phyloP scores from a whole-genome alignment of 805 yeast genomes.

The Saccharomycopsis olivae region DNA sequence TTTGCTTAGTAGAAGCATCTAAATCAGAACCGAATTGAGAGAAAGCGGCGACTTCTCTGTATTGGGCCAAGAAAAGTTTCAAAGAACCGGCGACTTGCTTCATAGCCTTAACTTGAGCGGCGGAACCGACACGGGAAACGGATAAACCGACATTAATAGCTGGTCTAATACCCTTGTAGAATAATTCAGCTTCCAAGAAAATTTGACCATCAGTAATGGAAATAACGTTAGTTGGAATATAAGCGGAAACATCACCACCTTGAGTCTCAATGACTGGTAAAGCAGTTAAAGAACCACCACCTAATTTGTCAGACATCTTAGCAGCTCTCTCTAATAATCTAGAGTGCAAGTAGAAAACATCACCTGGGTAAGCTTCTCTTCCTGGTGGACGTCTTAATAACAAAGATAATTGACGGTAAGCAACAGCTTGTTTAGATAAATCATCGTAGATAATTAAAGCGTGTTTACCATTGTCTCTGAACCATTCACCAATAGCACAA shows the following conservation, averaged over 20 bases:
- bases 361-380: conserved; percentile 96
- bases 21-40: conserved; percentile 99
- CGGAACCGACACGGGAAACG: conserved; percentile 99
- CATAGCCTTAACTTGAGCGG: conserved; percentile 99
- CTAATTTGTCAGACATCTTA: conserved; percentile 81
- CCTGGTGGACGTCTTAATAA: conserved; percentile 96
- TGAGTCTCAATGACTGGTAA: conserved; percentile 95
- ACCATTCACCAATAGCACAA: conserved; percentile 99
- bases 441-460: conserved; percentile 96
- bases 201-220: conserved; percentile 97
- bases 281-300: conserved; percentile 94
- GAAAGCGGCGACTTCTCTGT: conserved; percentile 99
- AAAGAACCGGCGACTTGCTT: conserved; percentile 99
- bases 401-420: conserved; percentile 98
- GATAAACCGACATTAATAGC: conserved; percentile 99
- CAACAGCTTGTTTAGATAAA: conserved; percentile 98
- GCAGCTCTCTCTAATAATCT: conserved; percentile 96
- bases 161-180: conserved; percentile 99
- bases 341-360: conserved; percentile 91
- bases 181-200: conserved; percentile 98
- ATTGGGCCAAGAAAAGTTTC: conserved; percentile 99
- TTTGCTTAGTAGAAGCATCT: conserved; percentile 99
- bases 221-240: conserved; percentile 95
- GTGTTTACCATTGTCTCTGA: conserved; percentile 99
- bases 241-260: conserved; percentile 98